Percentiles rank a stretch among this genome's conserved stretches.
These are phyloP conservation scores for Schwanniomyces occidentalis DNA, from an alignment of 805 yeast species.

Conservation along the genomic window DNA sequence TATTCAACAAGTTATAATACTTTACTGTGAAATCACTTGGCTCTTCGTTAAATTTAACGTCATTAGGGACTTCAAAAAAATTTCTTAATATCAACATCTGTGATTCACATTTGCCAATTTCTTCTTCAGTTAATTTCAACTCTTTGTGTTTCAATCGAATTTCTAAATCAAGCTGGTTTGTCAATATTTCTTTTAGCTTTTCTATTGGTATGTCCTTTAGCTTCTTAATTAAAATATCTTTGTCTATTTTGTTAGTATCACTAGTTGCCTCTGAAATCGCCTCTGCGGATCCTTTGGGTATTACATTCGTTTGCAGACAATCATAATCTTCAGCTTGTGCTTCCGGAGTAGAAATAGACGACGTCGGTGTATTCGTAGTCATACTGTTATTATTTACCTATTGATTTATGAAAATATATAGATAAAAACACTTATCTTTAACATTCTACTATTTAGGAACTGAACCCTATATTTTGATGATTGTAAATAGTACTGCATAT, in stretches of 20 bases:
- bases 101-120: slow-evolving; percentile 57
- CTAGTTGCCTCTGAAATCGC: neutral
- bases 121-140: slow-evolving; percentile 48
- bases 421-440: no score
- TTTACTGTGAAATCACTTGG: slow-evolving; percentile 46
- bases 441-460: no score
- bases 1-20: slow-evolving; percentile 38
- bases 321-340: no score
- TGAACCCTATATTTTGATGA: no score
- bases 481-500: no score
- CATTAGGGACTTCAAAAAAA: slow-evolving; percentile 42
- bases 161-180: slow-evolving; percentile 57
- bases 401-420: no score
- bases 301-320: neutral
- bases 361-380: no score
- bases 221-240: slow-evolving; percentile 10
- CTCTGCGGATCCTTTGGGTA: neutral
- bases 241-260: neutral
- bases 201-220: slow-evolving; percentile 22
- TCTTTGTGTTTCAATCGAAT: slow-evolving; percentile 62
- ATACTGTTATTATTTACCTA: no score
- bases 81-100: slow-evolving; percentile 54
- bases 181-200: slow-evolving; percentile 32
- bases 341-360: no score
- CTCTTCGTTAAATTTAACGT: slow-evolving; percentile 40